These are phyloP conservation scores for Rhizodiscina lignyota DNA, from an alignment of 495 filamentous ascomycete species.

Conservation along the genomic window DNA sequence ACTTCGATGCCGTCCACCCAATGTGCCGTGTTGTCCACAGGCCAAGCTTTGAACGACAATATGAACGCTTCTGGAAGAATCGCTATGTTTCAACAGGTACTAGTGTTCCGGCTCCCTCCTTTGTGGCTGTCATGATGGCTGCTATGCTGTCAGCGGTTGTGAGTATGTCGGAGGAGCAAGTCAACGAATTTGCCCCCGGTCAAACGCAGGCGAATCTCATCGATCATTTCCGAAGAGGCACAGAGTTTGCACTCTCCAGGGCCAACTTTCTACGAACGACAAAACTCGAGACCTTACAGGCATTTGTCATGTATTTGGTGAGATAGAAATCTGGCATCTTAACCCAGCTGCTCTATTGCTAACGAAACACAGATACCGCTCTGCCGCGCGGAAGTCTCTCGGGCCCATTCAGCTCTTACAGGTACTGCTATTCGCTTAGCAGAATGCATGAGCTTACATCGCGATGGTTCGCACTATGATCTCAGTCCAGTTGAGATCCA, in stretches of 20 bases:
- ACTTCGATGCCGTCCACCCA: conserved; percentile 48
- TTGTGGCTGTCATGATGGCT: conserved; percentile 49
- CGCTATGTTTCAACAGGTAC: conserved; percentile 24
- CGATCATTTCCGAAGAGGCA: conserved; percentile 41
- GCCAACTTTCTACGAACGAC: conserved; percentile 56
- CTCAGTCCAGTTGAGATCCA: conserved; percentile 52
- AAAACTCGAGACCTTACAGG: conserved; percentile 53
- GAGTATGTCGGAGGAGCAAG: conserved; percentile 37
- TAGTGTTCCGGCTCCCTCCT: conserved; percentile 40
- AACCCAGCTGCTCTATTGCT: not conserved
- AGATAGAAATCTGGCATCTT: conserved; percentile 9
- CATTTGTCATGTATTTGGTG: conserved; percentile 58
- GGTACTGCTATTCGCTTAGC: conserved; percentile 55
- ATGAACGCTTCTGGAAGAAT: conserved; percentile 46
- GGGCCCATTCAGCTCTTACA: conserved; percentile 52
- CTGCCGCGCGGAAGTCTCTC: conserved; percentile 50
- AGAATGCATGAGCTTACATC: conserved; percentile 61
- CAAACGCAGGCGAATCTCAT: conserved; percentile 34
- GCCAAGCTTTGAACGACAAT: conserved; percentile 44
- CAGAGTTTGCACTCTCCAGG: conserved; percentile 44
- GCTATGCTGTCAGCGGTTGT: conserved; percentile 51
- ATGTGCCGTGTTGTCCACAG: conserved; percentile 47
- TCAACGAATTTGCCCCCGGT: conserved; percentile 33
- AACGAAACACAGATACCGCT: conserved; percentile 38
- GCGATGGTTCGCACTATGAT: conserved; percentile 44